These are phyloP conservation scores for Pyracantha coccinea DNA, from an alignment of 331 rosid species.

Conservation along the genomic window DNA sequence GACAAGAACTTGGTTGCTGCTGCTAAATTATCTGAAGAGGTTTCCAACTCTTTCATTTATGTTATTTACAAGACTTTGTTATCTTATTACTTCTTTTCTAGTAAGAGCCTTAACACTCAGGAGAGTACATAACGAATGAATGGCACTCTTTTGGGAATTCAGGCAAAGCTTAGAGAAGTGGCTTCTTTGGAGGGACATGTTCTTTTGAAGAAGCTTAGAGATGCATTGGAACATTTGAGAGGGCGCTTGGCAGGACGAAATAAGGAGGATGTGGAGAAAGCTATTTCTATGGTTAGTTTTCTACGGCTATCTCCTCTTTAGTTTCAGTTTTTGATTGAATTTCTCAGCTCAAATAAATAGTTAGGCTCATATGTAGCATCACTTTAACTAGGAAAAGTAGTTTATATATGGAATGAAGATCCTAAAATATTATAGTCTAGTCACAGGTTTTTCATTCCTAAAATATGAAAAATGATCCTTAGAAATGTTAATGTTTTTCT, in stretches of 20 bases:
- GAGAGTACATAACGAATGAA: neutral
- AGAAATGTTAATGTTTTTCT: neutral
- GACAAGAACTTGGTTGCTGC: conserved; percentile 94
- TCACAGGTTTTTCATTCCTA: neutral
- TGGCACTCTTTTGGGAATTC: conserved; percentile 18
- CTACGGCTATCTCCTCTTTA: neutral
- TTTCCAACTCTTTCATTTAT: conserved; percentile 14
- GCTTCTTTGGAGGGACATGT: conserved; percentile 99
- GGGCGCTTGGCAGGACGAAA: conserved; percentile 66
- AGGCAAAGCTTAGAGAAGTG: conserved; percentile 87
- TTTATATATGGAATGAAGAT: neutral
- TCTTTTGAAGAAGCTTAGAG: conserved; percentile 89
- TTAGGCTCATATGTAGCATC: neutral
- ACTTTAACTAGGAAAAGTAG: neutral
- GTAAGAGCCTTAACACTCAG: neutral
- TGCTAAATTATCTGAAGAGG: conserved; percentile 91
- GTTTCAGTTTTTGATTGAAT: neutral
- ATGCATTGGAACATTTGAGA: conserved; percentile 81
- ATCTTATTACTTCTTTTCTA: conserved; percentile 2
- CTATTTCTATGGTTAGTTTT: conserved; percentile 88
- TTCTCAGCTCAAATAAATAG: neutral
- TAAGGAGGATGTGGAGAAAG: conserved; percentile 95
- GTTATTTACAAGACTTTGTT: neutral
- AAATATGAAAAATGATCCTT: neutral
- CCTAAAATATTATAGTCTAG: neutral